Conservation (phyloP, 2,329 filamentous ascomycete genomes). For the Alternaria sp. region DNA sequence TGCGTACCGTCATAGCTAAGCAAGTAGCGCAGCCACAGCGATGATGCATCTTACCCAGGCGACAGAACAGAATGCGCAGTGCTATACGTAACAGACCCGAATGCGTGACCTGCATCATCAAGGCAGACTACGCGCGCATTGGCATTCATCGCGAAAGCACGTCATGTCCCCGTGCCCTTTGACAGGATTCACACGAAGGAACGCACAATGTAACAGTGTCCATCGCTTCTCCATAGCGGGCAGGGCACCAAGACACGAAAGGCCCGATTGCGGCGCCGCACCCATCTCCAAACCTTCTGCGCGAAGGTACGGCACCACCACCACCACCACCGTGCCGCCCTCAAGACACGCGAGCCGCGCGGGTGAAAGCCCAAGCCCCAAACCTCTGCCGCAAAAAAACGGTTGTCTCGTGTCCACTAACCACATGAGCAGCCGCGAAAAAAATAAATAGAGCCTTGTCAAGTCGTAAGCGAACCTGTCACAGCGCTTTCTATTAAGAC, state of each 20-base stretch:
- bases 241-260: not conserved
- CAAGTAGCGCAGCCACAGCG: not conserved
- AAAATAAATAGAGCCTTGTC: not conserved
- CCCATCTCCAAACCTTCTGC: not conserved
- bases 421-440: not conserved
- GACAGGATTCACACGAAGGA: not conserved
- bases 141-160: not conserved
- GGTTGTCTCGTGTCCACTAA: not conserved
- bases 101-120: not conserved
- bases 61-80: not conserved
- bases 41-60: not conserved
- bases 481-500: not conserved
- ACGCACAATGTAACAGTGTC: not conserved
- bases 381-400: not conserved
- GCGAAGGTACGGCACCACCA: not conserved
- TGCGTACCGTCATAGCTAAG: not conserved
- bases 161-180: conserved; percentile 1
- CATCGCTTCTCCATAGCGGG: not conserved
- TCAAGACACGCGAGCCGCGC: conserved; percentile 6
- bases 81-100: not conserved
- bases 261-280: conserved; percentile 2
- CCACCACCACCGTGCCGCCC: not conserved
- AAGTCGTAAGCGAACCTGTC: not conserved
- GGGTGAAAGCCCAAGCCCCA: not conserved
- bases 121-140: not conserved